phyloP scores from a whole-genome alignment of 2,329 filamentous ascomycete genomes.

The Colletotrichum siamense region DNA sequence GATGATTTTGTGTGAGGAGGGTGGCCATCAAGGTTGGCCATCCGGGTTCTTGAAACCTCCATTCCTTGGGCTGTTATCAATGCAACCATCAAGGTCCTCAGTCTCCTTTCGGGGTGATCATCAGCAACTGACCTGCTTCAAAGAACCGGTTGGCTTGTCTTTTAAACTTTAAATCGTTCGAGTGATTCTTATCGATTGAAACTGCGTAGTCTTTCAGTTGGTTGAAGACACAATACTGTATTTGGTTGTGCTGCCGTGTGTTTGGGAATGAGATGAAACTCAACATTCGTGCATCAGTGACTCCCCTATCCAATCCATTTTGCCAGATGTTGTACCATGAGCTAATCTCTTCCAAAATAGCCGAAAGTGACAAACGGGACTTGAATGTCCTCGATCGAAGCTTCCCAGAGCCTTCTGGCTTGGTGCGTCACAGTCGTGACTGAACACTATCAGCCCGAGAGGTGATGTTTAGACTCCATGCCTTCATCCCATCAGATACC shows the following conservation, averaged over 20 bases:
- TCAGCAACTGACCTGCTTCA: neutral
- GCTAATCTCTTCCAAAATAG: fast-evolving
- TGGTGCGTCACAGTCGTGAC: fast-evolving
- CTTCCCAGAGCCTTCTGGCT: neutral
- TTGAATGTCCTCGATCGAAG: neutral
- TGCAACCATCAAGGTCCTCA: slow-evolving; percentile 22
- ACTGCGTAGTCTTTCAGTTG: neutral
- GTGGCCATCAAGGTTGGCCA: slow-evolving; percentile 24
- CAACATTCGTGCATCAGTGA: neutral
- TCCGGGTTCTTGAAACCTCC: slow-evolving; percentile 12
- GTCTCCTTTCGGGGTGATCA: neutral
- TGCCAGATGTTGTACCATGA: fast-evolving
- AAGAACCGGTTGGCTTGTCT: neutral
- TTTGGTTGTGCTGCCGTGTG: neutral
- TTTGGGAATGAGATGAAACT: neutral
- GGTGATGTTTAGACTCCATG: neutral
- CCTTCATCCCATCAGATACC: fast-evolving
- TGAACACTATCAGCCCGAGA: neutral
- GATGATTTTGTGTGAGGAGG: neutral
- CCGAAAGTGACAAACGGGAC: fast-evolving
- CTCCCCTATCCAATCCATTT: neutral
- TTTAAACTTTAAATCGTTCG: neutral
- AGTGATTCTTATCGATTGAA: neutral
- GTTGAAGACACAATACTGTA: neutral
- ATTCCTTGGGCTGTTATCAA: neutral